Evolutionary conservation across 805 yeast genomes (phyloP), one percentile per base, ranked within the genome.

Genomic region (Hanseniaspora occidentalis): DNA sequence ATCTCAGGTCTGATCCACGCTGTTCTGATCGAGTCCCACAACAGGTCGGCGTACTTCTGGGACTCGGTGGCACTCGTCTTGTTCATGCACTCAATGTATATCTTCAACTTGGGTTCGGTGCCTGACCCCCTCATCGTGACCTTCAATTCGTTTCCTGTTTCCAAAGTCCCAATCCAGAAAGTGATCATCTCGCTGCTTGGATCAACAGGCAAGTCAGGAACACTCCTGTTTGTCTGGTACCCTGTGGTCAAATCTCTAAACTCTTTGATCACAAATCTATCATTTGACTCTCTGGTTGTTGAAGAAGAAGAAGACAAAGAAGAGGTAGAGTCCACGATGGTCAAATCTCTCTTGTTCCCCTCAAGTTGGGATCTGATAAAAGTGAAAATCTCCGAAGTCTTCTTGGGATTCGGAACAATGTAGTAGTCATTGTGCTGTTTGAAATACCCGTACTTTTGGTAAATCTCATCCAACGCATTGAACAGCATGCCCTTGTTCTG

Each of bases 51-150:
- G 7, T 79, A 52, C 0, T 34, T 44, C 0, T 49, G 44, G 0
- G 95, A 83, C 3, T 58, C 53, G 0, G 44, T 52, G 35, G 70
- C 82, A 7, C 64, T 56, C 0, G 46, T 38, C 0, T 84, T 69
- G 33, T 40, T 37, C 38, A 34, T 42, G 17, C 44, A 42, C 54
- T 89, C 98, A 25, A 89, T 78, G 60, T 89, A 89, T 1, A 89
- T 83, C 58, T 89, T 89, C 47, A 89, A 65, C 56, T 89, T 89
- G 2, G 96, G 96, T 57, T 89, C 98, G 0, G 98, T 89, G 9
- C 98, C 98, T 3, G 95, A 84, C 0, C 96, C 96, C 40, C 98
- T 70, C 38, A 84, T 77, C 0, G 97, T 88, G 2, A 84, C 76
- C 17, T 47, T 47, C 33, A 66, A 71, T 4, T 44, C 37, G 21